A percentile compares a stretch with the other conserved stretches of the same genome.
These are phyloP conservation scores for Nakazawaea ernobii DNA, from an alignment of 805 yeast genomes.

Conservation along the genomic window DNA sequence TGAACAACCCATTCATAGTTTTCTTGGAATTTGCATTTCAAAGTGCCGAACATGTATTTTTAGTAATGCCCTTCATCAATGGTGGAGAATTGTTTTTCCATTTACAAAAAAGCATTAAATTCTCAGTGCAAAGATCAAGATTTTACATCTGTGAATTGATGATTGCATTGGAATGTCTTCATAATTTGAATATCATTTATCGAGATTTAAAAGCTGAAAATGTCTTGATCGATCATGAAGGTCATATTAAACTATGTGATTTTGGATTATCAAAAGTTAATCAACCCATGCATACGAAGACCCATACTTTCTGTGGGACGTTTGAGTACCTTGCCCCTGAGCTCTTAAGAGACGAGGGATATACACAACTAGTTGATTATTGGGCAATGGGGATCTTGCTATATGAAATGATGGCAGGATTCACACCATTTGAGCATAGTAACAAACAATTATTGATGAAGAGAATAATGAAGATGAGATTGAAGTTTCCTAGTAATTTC, in stretches of 20 bases:
- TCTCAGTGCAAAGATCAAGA: slow-evolving; percentile 81
- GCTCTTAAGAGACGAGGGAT: slow-evolving; percentile 81
- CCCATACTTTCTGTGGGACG: slow-evolving; percentile 93
- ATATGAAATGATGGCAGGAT: slow-evolving; percentile 93
- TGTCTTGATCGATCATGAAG: slow-evolving; percentile 88
- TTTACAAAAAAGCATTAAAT: slow-evolving; percentile 82
- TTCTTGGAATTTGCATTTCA: slow-evolving; percentile 95
- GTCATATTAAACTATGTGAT: slow-evolving; percentile 96
- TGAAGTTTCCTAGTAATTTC: slow-evolving; percentile 81
- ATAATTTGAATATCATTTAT: slow-evolving; percentile 85
- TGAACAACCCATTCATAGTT: slow-evolving; percentile 92
- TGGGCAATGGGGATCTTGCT: slow-evolving; percentile 94
- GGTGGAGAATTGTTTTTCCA: slow-evolving; percentile 97
- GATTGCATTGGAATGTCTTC: slow-evolving; percentile 87
- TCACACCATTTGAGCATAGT: slow-evolving; percentile 96
- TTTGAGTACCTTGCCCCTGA: slow-evolving; percentile 98
- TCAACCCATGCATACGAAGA: slow-evolving; percentile 82
- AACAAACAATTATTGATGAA: slow-evolving; percentile 89
- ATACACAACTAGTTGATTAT: slow-evolving; percentile 94
- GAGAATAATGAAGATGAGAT: slow-evolving; percentile 82
- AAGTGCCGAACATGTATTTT: slow-evolving; percentile 85
- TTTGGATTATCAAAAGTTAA: slow-evolving; percentile 93
- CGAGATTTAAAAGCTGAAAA: slow-evolving; percentile 96
- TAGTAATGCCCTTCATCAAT: slow-evolving; percentile 87
- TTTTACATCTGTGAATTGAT: slow-evolving; percentile 92